phyloP scores from a whole-genome alignment of 768 basidiomycete genomes.

The Aureoboletus auriporus region DNA sequence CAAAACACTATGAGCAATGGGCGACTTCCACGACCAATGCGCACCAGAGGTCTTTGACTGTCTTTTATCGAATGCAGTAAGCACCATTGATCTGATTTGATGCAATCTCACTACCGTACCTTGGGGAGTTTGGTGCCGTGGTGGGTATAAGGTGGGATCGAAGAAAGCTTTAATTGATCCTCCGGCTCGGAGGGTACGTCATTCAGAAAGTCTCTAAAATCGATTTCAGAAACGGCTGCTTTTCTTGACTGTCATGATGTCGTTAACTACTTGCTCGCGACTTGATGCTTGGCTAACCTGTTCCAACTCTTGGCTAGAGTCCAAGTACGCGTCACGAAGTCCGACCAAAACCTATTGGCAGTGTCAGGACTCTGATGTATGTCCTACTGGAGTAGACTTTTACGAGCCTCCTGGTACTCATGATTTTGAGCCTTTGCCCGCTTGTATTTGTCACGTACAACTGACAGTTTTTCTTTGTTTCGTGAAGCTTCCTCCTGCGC shows the following conservation, averaged over 20 bases:
- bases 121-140: conserved; percentile 3
- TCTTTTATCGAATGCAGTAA: conserved; percentile 4
- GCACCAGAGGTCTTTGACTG: conserved; percentile 6
- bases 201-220: conserved; percentile 8
- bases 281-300: conserved; percentile 5
- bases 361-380: not conserved
- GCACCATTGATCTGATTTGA: not conserved
- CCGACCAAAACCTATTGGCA: conserved; percentile 14
- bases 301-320: conserved; percentile 18
- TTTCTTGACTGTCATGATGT: conserved; percentile 9
- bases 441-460: conserved; percentile 19
- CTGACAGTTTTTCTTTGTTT: conserved; percentile 4
- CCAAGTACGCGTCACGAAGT: conserved; percentile 16
- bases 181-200: conserved; percentile 7
- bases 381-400: not conserved
- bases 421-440: conserved; percentile 13
- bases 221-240: conserved; percentile 11
- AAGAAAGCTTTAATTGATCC: conserved; percentile 10
- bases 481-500: conserved; percentile 12
- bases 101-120: conserved; percentile 9
- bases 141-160: not conserved
- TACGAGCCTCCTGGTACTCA: conserved; percentile 20
- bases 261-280: not conserved
- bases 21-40: not conserved
- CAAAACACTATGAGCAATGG: not conserved